Evolutionary conservation across 805 yeast species (phyloP), one percentile per base, ranked within the genome.

Genomic region (Wickerhamomyces sydowiorum): DNA sequence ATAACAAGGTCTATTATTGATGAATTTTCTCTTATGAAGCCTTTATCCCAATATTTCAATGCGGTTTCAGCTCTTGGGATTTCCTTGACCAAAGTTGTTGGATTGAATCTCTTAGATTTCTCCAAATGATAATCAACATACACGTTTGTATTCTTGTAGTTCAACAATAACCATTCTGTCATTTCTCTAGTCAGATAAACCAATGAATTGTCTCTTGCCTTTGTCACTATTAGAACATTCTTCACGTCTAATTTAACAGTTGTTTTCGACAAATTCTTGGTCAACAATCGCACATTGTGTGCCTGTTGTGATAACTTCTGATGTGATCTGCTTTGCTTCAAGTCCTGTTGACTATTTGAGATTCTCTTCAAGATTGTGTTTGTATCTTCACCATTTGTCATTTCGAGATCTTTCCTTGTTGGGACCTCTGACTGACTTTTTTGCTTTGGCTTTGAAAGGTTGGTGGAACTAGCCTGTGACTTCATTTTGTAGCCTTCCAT

Each of bases 141-240:
- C 1, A 90, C 82, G 1, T 60, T 66, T 8, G 75, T 51, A 22
- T 59, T 61, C 2, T 62, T 60, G 46, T 61, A 66, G 10, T 56
- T 56, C 17, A 58, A 52, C 31, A 88, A 59, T 23, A 88, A 61
- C 91, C 93, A 89, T 52, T 79, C 87, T 1, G 87, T 81, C 49
- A 89, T 67, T 53, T 86, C 93, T 43, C 91, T 70, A 0, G 96
- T 86, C 36, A 87, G 65, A 53, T 77, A 80, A 7, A 85, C 78
- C 40, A 89, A 65, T 7, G 88, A 80, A 51, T 84, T 81, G 58
- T 89, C 96, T 41, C 95, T 72, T 1, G 95, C 93, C 60, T 88
- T 88, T n/a, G 96, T 88, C 17, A 89, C 89, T 13, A 88, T 77
- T 78, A 88, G 73, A 17, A 88, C 77, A 15, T 86, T 78, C 36